Evolutionary conservation across 2,329 filamentous ascomycete genomes (phyloP), one percentile per base, ranked within the genome.

Genomic region (Diaporthe sp.): DNA sequence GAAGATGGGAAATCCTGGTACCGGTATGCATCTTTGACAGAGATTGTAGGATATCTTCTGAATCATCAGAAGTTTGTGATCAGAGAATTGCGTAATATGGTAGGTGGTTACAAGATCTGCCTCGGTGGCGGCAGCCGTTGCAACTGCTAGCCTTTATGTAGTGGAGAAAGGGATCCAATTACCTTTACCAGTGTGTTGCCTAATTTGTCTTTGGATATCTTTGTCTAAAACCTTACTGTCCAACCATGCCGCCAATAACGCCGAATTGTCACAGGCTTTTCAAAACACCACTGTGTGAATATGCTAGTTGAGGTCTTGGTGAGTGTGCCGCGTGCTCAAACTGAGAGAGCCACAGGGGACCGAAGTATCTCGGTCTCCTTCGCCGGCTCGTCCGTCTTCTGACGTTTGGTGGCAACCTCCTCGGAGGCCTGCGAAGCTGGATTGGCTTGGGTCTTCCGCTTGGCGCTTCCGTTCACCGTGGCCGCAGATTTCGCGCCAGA

Each of bases 401-500:
- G 47, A 35, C 66, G 68, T 58, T 76, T 76, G 17, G 59, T 27
- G n/a, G 53, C 55, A 9, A n/a, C 39, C 19, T 53, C 65, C 39
- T 65, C 58, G 3, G 71, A 53, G 25, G 27, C 27, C 22, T 63
- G 58, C 19, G 39, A 22, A 32, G 9, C 22, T 3, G 37, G 37
- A 7, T 15, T 6, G 27, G 44, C 71, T 44, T 66, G 44, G 7
- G 22, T 71, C 47, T 65, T 75, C 37, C 75, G 44, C 47, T 75
- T 75, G 12, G 50, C 35, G 3, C 44, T 70, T 35, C 56, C 63
- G 27, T 55, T 47, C 39, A 47, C 10, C 19, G 39, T 27, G 47
- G 30, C 53, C 47, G 55, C 27, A 12, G 35, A 10, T 50, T 65
- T 66, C 9, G 37, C 53, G 39, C 84, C 85, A 13, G 83, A 84